Evolutionary conservation across 2,329 filamentous ascomycete genomes (phyloP), one percentile per base, ranked within the genome.

Genomic region (Colletotrichum tamarilloi): DNA sequence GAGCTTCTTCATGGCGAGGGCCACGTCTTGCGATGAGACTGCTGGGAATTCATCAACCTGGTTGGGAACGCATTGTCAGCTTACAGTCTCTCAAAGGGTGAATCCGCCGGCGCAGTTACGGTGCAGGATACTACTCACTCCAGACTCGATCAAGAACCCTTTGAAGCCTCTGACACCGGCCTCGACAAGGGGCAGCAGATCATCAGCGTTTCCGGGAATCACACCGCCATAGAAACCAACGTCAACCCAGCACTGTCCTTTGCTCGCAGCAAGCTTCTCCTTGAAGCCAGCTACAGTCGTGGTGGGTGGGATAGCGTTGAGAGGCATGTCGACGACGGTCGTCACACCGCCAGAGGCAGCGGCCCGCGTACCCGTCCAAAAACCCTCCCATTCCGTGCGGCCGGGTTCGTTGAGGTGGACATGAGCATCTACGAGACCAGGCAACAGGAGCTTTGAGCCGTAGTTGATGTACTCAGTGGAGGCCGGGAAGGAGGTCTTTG

Each of bases 181-280:
- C 69, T 94, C 89, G 1, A 98, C 93, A 4, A 99, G 87, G 0
- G 92, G 92, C 77, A 94, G 91, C 68, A 99, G 85, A 79, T 98
- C 92, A 12, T 89, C 83, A 3, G 92, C 90, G 80, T 99, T 99
- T 1, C 96, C 97, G 4, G 97, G 97, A 60, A 99, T 92, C 52
- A 98, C 91, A 38, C 97, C 97, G 30, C 97, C 97, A 81, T 98
- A 98, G 83, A 99, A 98, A 35, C 95, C 97, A n/a, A 98, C 95
- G 78, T 98, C 97, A 30, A 98, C 95, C 96, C 96, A 99, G 84
- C 96, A 98, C 84, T 98, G 93, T 42, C 94, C 95, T 74, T 90
- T 84, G 53, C 95, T 95, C 28, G 97, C 97, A 32, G 90, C 89
- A 59, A 98, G 87, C 87, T 99, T 99, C 85, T 95, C 93, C 74